These are phyloP conservation scores for Pneumocystis oryctolagi DNA, from an alignment of 1,139 yeast species.

Conservation along the genomic window DNA sequence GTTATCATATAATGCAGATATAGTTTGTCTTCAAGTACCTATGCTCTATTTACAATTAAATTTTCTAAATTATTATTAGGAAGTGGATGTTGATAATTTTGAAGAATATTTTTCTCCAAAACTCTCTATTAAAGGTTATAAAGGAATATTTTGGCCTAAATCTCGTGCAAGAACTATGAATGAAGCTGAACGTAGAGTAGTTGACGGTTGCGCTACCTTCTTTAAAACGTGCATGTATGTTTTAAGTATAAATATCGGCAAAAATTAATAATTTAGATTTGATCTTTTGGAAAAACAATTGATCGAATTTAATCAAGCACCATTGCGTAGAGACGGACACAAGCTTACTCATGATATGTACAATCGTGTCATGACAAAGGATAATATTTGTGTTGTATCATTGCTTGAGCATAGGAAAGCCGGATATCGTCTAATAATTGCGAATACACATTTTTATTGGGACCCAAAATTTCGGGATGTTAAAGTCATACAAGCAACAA, in stretches of 20 bases:
- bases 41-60: not conserved
- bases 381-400: conserved; percentile 75
- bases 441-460: conserved; percentile 95
- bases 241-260: not conserved
- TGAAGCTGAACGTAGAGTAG: conserved; percentile 68
- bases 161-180: conserved; percentile 87
- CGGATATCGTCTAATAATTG: conserved; percentile 58
- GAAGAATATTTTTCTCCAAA: conserved; percentile 77
- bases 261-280: conserved; percentile 26
- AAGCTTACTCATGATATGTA: conserved; percentile 88
- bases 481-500: conserved; percentile 87
- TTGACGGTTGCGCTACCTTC: conserved; percentile 95
- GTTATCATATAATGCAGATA: conserved; percentile 48
- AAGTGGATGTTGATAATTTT: conserved; percentile 75
- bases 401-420: conserved; percentile 59
- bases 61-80: conserved; percentile 22
- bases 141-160: conserved; percentile 69
- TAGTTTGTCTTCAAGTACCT: conserved; percentile 58
- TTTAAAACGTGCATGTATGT: conserved; percentile 41
- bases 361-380: conserved; percentile 92
- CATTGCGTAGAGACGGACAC: conserved; percentile 55
- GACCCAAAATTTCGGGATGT: conserved; percentile 95
- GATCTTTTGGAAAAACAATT: conserved; percentile 54
- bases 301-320: conserved; percentile 76
- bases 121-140: conserved; percentile 60